Percentiles rank a stretch among this genome's conserved stretches.
These are phyloP conservation scores for Pholiota conissans DNA, from an alignment of 768 basidiomycete genomes.

Conservation along the genomic window DNA sequence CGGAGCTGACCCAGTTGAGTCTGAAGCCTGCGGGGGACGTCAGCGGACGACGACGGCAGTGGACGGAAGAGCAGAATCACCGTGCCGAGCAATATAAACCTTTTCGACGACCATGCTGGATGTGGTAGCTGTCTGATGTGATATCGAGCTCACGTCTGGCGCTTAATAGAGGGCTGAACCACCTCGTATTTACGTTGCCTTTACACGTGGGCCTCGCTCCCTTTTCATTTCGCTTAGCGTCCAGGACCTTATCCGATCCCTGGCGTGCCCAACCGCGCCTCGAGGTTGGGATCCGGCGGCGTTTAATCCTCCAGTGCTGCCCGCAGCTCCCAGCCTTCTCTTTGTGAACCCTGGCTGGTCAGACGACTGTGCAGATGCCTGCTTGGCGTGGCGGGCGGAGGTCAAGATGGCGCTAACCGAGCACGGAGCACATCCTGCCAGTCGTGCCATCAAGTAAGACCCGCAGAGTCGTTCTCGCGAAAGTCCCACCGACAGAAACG, in stretches of 20 bases:
- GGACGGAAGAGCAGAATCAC: conserved; percentile 31
- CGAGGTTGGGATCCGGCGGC: neutral
- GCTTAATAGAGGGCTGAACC: no score
- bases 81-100: conserved; percentile 70
- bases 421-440: neutral
- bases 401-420: neutral
- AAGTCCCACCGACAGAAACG: conserved; percentile 1
- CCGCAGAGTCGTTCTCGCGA: neutral
- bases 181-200: conserved; percentile 15
- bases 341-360: neutral
- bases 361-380: neutral
- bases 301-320: neutral
- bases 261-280: neutral
- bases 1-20: conserved; percentile 66
- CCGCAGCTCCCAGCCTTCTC: neutral
- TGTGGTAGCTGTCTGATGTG: neutral
- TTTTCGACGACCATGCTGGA: conserved; percentile 48
- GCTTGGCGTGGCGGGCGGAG: neutral
- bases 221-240: conserved; percentile 20
- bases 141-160: no score
- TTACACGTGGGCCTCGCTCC: conserved; percentile 23
- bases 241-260: conserved; percentile 2
- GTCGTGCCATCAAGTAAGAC: neutral
- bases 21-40: conserved; percentile 56
- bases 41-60: neutral